Conservation (phyloP, 352 stramenopile genomes). For the Globisporangium ultimum region DNA sequence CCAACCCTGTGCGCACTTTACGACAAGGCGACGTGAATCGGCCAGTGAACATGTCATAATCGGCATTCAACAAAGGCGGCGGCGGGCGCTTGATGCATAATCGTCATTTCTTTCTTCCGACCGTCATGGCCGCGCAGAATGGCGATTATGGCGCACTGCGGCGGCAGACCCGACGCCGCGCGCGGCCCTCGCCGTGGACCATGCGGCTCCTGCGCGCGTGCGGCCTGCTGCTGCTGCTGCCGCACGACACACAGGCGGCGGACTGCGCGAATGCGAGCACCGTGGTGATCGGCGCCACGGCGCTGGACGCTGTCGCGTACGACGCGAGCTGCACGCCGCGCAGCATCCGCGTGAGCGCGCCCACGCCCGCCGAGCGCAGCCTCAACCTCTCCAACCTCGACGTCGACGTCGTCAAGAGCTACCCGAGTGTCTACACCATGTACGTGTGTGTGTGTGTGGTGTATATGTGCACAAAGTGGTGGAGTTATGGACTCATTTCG, state of each 20-base stretch:
- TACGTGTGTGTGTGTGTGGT: slow-evolving; percentile 14
- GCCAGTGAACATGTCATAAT: no score
- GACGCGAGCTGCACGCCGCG: slow-evolving; percentile 37
- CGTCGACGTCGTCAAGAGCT: slow-evolving; percentile 37
- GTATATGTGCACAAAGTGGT: not conserved
- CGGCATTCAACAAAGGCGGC: no score
- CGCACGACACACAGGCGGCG: not conserved
- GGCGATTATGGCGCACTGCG: no score
- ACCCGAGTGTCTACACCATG: slow-evolving; percentile 52
- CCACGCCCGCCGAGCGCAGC: slow-evolving; percentile 24
- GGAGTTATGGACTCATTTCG: not conserved
- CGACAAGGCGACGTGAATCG: no score
- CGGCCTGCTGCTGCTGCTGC: not conserved
- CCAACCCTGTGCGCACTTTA: no score
- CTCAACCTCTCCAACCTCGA: slow-evolving; percentile 66
- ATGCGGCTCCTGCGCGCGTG: not conserved
- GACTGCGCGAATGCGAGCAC: slow-evolving; percentile 36
- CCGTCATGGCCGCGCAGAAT: no score
- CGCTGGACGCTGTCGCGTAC: slow-evolving; percentile 53
- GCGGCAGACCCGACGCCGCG: no score
- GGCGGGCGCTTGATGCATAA: no score
- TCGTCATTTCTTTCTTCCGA: no score
- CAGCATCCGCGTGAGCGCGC: slow-evolving; percentile 35
- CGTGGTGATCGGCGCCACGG: slow-evolving; percentile 30
- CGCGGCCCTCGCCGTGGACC: no score